Percentiles rank a stretch among this genome's conserved stretches.
These are phyloP conservation scores for Leccinum broughii DNA, from an alignment of 768 basidiomycete species.

Conservation along the genomic window DNA sequence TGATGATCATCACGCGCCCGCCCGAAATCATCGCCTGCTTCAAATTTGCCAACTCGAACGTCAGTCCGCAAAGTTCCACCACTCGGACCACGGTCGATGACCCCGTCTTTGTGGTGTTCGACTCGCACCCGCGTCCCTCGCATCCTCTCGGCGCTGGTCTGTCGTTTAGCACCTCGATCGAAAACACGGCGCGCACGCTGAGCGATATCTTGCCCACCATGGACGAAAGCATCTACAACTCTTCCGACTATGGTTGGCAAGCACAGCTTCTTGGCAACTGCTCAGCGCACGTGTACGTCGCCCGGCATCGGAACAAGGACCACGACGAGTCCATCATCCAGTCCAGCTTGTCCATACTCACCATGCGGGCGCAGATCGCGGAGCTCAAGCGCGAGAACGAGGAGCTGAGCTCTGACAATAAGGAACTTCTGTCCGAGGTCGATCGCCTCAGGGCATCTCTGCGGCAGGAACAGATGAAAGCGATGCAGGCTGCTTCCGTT, in stretches of 20 bases:
- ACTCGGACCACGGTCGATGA: constrained; percentile 9
- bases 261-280: constrained; percentile 61
- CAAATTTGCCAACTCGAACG: constrained; percentile 25
- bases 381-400: constrained; percentile 37
- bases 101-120: constrained; percentile 57
- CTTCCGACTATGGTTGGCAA: constrained; percentile 58
- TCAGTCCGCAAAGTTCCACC: background rate
- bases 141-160: constrained; percentile 63
- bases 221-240: constrained; percentile 45
- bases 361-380: constrained; percentile 40
- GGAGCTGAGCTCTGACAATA: constrained; percentile 25
- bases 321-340: constrained; percentile 43
- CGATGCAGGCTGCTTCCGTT: background rate
- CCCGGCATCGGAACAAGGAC: constrained; percentile 27
- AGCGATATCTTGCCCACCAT: constrained; percentile 45
- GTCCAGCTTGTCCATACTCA: constrained; percentile 50
- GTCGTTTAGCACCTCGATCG: constrained; percentile 49
- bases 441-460: constrained; percentile 17
- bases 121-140: constrained; percentile 62
- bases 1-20: constrained; percentile 63
- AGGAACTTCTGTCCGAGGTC: constrained; percentile 28
- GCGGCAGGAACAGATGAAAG: constrained; percentile 13
- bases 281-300: constrained; percentile 56
- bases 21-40: constrained; percentile 67
- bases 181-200: constrained; percentile 45